Conservation (phyloP, 2,329 filamentous ascomycete genomes). For the Alternaria viburni region DNA sequence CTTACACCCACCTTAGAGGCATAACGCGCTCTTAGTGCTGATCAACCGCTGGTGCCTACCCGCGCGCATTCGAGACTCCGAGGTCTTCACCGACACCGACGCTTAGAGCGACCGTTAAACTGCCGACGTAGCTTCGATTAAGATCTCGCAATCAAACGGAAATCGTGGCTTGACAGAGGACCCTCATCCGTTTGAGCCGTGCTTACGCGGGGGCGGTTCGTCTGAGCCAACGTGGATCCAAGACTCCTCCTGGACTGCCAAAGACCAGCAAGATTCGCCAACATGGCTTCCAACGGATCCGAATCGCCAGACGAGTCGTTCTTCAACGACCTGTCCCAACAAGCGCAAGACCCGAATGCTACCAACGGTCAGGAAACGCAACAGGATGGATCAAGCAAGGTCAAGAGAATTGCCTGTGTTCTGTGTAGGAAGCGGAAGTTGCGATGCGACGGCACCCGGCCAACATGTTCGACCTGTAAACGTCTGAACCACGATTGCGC, state of each 20-base stretch:
- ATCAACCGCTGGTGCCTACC: constrained; percentile 17
- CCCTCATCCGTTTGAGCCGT: constrained; percentile 7
- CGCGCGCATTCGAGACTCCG: constrained; percentile 2
- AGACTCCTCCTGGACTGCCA: constrained; percentile 7
- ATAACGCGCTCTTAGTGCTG: constrained; percentile 4
- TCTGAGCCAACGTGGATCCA: constrained; percentile 9
- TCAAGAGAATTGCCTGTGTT: constrained; percentile 93
- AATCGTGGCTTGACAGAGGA: background rate
- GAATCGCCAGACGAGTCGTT: constrained; percentile 54
- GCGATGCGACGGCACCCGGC: constrained; percentile 83
- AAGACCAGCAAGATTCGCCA: constrained; percentile 9
- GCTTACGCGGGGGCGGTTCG: constrained; percentile 25
- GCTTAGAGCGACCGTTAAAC: background rate
- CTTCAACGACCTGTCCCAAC: constrained; percentile 64
- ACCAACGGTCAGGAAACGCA: constrained; percentile 52
- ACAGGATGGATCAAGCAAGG: constrained; percentile 53
- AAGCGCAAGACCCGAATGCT: constrained; percentile 45
- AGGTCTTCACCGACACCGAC: background rate
- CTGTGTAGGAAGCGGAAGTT: constrained; percentile 92
- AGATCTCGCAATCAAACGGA: background rate
- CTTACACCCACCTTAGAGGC: constrained; percentile 1
- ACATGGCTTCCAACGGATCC: constrained; percentile 39
- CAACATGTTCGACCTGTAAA: constrained; percentile 86
- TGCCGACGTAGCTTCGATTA: background rate
- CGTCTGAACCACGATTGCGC: constrained; percentile 85